Conservation (phyloP, 768 basidiomycete genomes). For the Mycena polygramma region DNA sequence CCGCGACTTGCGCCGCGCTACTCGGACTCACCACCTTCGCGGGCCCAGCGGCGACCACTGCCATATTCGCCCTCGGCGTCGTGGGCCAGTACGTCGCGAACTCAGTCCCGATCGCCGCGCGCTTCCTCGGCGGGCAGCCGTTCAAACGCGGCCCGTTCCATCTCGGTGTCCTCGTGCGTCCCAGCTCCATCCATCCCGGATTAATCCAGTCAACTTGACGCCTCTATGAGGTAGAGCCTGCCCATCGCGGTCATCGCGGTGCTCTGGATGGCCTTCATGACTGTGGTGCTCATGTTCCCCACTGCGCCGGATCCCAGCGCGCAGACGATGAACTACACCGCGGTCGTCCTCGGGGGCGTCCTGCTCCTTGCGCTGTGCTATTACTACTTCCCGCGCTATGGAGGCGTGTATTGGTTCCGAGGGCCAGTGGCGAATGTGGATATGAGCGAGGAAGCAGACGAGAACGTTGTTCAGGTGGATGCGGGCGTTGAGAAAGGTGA, state of each 20-base stretch:
- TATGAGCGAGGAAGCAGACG: not conserved
- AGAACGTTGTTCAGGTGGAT: not conserved
- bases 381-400: conserved; percentile 66
- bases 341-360: conserved; percentile 66
- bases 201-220: not conserved
- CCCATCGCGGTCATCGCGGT: conserved; percentile 61
- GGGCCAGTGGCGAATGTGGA: conserved; percentile 36
- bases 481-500: not conserved
- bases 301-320: conserved; percentile 52
- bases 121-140: not conserved
- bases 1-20: not conserved
- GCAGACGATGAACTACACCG: conserved; percentile 69
- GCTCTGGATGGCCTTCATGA: conserved; percentile 67
- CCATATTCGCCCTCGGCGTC: not conserved
- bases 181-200: not conserved
- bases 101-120: not conserved
- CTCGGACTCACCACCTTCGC: conserved; percentile 9
- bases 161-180: conserved; percentile 57
- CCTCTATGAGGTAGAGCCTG: conserved; percentile 50
- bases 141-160: not conserved
- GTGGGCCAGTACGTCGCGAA: not conserved
- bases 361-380: conserved; percentile 63
- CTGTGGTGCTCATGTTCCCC: conserved; percentile 66
- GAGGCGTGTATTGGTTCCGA: conserved; percentile 45
- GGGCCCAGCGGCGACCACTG: not conserved